phyloP scores from a whole-genome alignment of 2,329 filamentous ascomycete species.

The Cercospora citrullina region DNA sequence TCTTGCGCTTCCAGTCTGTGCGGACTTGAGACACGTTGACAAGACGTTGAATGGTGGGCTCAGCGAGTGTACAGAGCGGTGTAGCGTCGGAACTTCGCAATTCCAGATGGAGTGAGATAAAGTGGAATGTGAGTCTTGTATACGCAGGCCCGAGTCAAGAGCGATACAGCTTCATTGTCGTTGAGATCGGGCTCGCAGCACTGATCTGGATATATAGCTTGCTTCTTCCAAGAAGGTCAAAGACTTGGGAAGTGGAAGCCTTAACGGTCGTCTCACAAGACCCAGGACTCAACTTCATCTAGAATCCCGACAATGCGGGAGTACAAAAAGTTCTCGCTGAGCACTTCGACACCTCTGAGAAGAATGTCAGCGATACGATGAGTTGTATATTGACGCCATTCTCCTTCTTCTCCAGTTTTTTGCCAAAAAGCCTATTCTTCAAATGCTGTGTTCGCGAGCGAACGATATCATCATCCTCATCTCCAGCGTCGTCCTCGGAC shows the following conservation, averaged over 20 bases:
- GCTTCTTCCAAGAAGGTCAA: background rate
- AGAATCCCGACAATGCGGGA: background rate
- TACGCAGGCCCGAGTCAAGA: background rate
- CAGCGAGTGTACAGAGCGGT: background rate
- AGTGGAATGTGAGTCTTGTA: background rate
- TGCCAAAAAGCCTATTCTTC: background rate
- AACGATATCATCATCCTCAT: background rate
- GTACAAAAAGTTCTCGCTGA: background rate
- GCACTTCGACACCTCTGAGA: background rate
- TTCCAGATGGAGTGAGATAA: background rate
- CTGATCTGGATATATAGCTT: background rate
- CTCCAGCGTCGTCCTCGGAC: background rate
- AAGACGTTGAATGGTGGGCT: background rate
- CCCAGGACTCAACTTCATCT: background rate
- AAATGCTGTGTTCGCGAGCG: background rate
- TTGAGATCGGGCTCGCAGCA: too few relatives aligned
- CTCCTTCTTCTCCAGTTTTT: background rate
- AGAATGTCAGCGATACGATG: background rate
- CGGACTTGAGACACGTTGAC: background rate
- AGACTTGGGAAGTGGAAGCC: background rate
- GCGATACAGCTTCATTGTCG: background rate
- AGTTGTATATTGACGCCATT: constrained; percentile 1
- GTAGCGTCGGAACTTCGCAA: background rate
- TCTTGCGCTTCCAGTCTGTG: background rate
- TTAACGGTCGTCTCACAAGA: background rate